Percentiles rank a stretch among this genome's conserved stretches.
These are phyloP conservation scores for Ophiosphaerella narmari DNA, from an alignment of 2,329 filamentous ascomycete genomes.

Conservation along the genomic window DNA sequence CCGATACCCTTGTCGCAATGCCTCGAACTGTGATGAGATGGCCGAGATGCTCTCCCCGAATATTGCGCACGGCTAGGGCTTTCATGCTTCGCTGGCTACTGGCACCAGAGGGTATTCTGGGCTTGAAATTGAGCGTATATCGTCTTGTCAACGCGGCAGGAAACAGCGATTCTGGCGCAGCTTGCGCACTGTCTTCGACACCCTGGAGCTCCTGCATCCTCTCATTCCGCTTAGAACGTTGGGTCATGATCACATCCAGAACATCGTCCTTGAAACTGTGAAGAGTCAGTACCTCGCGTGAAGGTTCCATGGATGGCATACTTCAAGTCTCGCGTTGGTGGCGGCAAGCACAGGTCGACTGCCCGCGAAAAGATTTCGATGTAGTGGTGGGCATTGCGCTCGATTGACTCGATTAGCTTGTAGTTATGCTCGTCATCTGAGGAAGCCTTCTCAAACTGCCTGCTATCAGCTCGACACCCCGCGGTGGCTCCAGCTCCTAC, in stretches of 20 bases:
- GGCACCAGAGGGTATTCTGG: slow-evolving; percentile 73
- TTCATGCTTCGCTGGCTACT: slow-evolving; percentile 63
- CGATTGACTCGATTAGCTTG: slow-evolving; percentile 80
- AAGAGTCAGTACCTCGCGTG: slow-evolving; percentile 25
- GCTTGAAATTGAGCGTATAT: slow-evolving; percentile 97
- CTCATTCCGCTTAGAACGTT: slow-evolving; percentile 84
- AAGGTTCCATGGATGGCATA: slow-evolving; percentile 49
- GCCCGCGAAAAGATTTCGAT: slow-evolving; percentile 88
- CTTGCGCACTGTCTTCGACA: slow-evolving; percentile 60
- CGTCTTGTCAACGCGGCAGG: slow-evolving; percentile 88
- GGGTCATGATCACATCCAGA: slow-evolving; percentile 93
- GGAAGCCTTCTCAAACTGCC: slow-evolving; percentile 72
- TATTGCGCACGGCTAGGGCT: slow-evolving; percentile 86
- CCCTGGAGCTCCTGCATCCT: slow-evolving; percentile 60
- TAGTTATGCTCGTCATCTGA: slow-evolving; percentile 64
- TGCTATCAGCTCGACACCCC: slow-evolving; percentile 16
- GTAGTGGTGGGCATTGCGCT: slow-evolving; percentile 92
- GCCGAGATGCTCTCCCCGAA: slow-evolving; percentile 90
- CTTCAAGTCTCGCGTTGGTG: slow-evolving; percentile 76
- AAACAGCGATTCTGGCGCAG: slow-evolving; percentile 75
- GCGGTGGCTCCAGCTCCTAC: slow-evolving; percentile 24
- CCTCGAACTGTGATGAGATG: slow-evolving; percentile 92
- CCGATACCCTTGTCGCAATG: slow-evolving; percentile 92
- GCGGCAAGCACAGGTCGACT: slow-evolving; percentile 83
- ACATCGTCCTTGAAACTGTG: slow-evolving; percentile 93